Evolutionary conservation across 225 moss, liverwort and hornwort species (phyloP).

Genomic region (Sphagnum tenellum): DNA sequence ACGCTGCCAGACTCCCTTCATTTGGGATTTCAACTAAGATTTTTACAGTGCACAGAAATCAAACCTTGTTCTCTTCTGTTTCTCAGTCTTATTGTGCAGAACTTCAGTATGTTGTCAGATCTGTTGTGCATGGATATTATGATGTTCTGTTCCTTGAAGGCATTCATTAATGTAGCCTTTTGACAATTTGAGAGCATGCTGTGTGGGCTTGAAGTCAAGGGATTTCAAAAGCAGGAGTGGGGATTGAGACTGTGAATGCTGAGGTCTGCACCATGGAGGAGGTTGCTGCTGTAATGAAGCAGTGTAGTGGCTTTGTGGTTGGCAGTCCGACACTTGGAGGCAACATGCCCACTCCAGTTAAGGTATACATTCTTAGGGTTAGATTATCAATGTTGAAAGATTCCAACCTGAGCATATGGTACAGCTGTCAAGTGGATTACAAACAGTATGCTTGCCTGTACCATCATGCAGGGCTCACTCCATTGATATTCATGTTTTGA

Average conservation of each 20-base stretch:
- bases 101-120: not conserved
- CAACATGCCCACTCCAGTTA: constrained; percentile 89
- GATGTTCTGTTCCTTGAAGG: too few species aligned
- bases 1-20: not conserved
- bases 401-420: too few species aligned
- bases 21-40: not conserved
- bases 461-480: too few species aligned
- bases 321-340: constrained; percentile 94
- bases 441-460: too few species aligned
- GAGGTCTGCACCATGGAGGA: constrained; percentile 65
- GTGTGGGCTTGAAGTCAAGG: constrained; percentile 48
- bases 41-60: too few species aligned
- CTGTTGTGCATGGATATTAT: too few species aligned
- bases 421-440: too few species aligned
- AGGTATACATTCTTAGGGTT: constrained; percentile 21
- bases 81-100: not conserved
- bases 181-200: not conserved
- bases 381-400: too few species aligned
- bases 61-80: too few species aligned
- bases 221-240: constrained; percentile 89
- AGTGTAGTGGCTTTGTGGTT: constrained; percentile 69
- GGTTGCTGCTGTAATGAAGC: constrained; percentile 35
- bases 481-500: too few species aligned
- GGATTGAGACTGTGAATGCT: constrained; percentile 79
- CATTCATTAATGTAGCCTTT: not conserved